Conservation (phyloP, 2,329 filamentous ascomycete genomes). For the Fusarium globosum region DNA sequence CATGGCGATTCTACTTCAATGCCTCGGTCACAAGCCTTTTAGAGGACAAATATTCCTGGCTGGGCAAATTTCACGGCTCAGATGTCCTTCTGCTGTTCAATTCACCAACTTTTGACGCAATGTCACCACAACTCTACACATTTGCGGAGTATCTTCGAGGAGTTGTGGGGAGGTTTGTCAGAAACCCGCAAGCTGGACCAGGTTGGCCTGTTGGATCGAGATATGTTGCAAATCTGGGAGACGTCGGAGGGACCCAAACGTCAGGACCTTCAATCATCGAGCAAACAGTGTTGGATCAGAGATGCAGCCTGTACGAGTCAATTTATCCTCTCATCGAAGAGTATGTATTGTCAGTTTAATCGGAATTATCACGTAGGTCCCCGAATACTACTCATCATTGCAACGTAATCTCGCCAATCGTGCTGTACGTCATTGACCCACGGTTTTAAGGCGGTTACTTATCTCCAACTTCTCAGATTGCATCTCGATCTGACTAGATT, state of each 20-base stretch:
- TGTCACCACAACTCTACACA: slow-evolving; percentile 39
- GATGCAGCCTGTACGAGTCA: slow-evolving; percentile 34
- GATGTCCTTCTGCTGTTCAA: slow-evolving; percentile 43
- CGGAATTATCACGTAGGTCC: background rate
- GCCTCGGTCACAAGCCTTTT: slow-evolving; percentile 37
- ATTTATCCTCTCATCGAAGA: slow-evolving; percentile 31
- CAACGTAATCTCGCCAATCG: background rate
- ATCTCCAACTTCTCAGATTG: slow-evolving; percentile 14
- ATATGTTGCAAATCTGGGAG: slow-evolving; percentile 38
- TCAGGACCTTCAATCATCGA: slow-evolving; percentile 34
- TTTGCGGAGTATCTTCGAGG: slow-evolving; percentile 40
- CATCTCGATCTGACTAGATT: slow-evolving; percentile 14
- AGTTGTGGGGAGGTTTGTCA: slow-evolving; percentile 40
- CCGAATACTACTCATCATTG: background rate
- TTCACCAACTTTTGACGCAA: slow-evolving; percentile 22
- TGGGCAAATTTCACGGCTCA: slow-evolving; percentile 44
- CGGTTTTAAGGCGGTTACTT: background rate
- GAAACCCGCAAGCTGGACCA: slow-evolving; percentile 38
- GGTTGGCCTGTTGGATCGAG: slow-evolving; percentile 43
- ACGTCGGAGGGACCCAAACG: slow-evolving; percentile 9
- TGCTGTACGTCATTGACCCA: slow-evolving; percentile 29
- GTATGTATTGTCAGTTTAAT: background rate
- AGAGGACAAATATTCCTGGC: slow-evolving; percentile 31
- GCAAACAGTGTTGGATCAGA: slow-evolving; percentile 26
- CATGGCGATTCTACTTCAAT: slow-evolving; percentile 46